phyloP scores from a whole-genome alignment of 768 basidiomycete genomes.

The Mycena galericulata region DNA sequence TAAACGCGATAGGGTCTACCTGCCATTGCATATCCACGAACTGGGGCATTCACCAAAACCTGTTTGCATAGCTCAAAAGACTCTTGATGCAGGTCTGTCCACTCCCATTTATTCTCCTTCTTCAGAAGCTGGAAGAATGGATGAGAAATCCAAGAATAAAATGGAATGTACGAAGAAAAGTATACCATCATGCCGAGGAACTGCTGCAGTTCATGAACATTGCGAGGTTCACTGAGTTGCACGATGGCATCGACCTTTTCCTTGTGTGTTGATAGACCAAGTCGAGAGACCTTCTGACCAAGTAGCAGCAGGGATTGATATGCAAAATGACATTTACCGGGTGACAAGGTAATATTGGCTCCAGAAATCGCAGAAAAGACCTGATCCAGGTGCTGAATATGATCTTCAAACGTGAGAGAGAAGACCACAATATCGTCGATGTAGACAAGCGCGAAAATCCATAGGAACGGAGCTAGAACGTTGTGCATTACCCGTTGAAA shows the following conservation, averaged over 20 bases:
- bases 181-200: slow-evolving; percentile 43
- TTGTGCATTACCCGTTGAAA: slow-evolving; percentile 57
- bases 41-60: slow-evolving; percentile 34
- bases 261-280: no score
- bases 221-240: no score
- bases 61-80: background rate
- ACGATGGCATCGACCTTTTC: no score
- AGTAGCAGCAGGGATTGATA: slow-evolving; percentile 39
- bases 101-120: slow-evolving; percentile 1
- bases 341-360: slow-evolving; percentile 49
- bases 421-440: slow-evolving; percentile 57
- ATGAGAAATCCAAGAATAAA: slow-evolving; percentile 45
- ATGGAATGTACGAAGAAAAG: slow-evolving; percentile 49
- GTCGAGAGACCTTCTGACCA: no score
- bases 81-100: background rate
- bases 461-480: slow-evolving; percentile 48
- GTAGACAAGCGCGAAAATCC: slow-evolving; percentile 54
- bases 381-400: no score
- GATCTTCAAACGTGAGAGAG: slow-evolving; percentile 41
- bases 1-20: background rate
- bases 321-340: slow-evolving; percentile 48
- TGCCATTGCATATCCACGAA: background rate
- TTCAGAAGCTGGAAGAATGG: slow-evolving; percentile 3
- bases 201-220: slow-evolving; percentile 49
- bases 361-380: slow-evolving; percentile 41